A percentile compares a stretch with the other conserved stretches of the same genome.
phyloP scores from a whole-genome alignment of 371 early-diverging fungal species.

The Capniomyces stellatus region DNA sequence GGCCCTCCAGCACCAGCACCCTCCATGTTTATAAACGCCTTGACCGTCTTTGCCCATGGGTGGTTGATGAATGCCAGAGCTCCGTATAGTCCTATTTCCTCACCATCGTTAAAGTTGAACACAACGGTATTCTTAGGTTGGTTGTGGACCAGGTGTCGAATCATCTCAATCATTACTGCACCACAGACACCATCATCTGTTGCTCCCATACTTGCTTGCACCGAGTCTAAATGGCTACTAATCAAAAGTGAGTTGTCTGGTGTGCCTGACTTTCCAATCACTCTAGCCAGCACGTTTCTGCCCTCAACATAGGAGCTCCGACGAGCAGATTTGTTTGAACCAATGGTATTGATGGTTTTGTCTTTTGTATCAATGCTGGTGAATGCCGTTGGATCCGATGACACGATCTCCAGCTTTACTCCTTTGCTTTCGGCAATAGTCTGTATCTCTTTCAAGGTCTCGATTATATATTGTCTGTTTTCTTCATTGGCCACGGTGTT shows the following conservation, averaged over 20 bases:
- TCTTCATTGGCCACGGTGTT: not conserved
- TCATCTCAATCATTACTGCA: slow-evolving; percentile 45
- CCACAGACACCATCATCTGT: slow-evolving; percentile 73
- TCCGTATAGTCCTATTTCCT: slow-evolving; percentile 64
- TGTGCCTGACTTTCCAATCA: not conserved
- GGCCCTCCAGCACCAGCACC: slow-evolving; percentile 65
- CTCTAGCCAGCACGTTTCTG: not conserved
- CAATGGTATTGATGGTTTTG: not conserved
- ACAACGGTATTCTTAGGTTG: slow-evolving; percentile 36
- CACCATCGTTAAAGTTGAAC: slow-evolving; percentile 71
- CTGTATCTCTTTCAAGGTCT: not conserved
- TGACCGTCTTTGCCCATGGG: slow-evolving; percentile 51
- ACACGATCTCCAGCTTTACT: slow-evolving; percentile 1
- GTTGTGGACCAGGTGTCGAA: slow-evolving; percentile 38
- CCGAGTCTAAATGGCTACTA: slow-evolving; percentile 45
- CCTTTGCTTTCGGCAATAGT: not conserved
- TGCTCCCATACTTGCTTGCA: slow-evolving; percentile 59
- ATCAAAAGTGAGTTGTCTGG: slow-evolving; percentile 26
- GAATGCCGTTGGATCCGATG: not conserved
- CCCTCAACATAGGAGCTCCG: not conserved
- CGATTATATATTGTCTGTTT: not conserved
- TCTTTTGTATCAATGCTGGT: not conserved
- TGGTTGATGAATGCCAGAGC: slow-evolving; percentile 49
- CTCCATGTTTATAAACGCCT: slow-evolving; percentile 67
- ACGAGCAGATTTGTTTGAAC: too few relatives aligned